A percentile compares a stretch with the other conserved stretches of the same genome.
Evolutionary conservation across 306 rosid genomes (phyloP).

Genomic region (Cucumis sativus): Cucumber_9930_V3 NC_026660.2:9050001-9050500

Average conservation of each 20-base stretch:
- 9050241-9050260: conserved; percentile 25
- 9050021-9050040: neutral
- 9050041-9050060: neutral
- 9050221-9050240: conserved; percentile 42
- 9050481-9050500: neutral
- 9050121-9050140: conserved; percentile 32
- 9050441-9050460: neutral
- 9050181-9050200: conserved; percentile 49
- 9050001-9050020: neutral
- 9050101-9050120: conserved; percentile 1
- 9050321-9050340: neutral
- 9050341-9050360: neutral
- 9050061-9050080: neutral
- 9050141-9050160: conserved; percentile 68
- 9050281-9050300: neutral
- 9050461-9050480: neutral
- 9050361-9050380: neutral
- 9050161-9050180: conserved; percentile 57
- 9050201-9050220: conserved; percentile 54
- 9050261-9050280: conserved; percentile 36
- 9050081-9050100: neutral
- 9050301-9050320: neutral
- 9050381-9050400: neutral
- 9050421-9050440: neutral
- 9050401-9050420: neutral